Evolutionary conservation across 2,329 filamentous ascomycete genomes (phyloP), one percentile per base, ranked within the genome.

Genomic region (Fusarium newnesense): DNA sequence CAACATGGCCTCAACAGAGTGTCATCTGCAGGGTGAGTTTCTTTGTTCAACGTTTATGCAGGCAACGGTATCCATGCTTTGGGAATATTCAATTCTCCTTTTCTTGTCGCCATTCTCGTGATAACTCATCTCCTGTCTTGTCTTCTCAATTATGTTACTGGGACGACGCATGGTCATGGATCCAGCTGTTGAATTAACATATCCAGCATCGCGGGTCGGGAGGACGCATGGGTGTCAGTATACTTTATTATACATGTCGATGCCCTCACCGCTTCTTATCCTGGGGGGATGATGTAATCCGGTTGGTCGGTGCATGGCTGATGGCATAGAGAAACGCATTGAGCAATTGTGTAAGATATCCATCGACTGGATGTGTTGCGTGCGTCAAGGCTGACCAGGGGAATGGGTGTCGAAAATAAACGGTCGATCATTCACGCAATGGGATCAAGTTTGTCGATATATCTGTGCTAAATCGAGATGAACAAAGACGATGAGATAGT

Each of bases 211-310:
- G 57, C 66, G 67, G 71, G 63, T 72, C 73, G 67, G 72, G 36
- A 67, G 67, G 62, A 72, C 52, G 64, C 75, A 74, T 72, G 66
- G 65, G 53, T 64, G 36, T 24, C 40, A 60, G 32, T 40, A 56
- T 49, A 68, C 44, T 54, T 54, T 54, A 30, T 39, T 54, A 43
- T 65, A 60, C 69, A 69, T 68, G 62, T 72, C 67, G 66, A 72
- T 68, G 58, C 63, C 67, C 68, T 77, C 76, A 77, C 76, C 76
- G 76, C 76, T 69, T 76, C 76, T 77, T 75, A 70, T 64, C 69
- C 56, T 66, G 60, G 63, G 54, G 53, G 54, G 70, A 77, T 77
- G 72, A 77, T 76, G 72, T 77, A 75, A 74, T 73, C 64, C 60
- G 56, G 72, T 54, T 74, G 75, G 72, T 71, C 54, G 70, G 70